Evolutionary conservation across 1,139 yeast genomes (phyloP).

Genomic region (Blastobotrys aristatus): DNA sequence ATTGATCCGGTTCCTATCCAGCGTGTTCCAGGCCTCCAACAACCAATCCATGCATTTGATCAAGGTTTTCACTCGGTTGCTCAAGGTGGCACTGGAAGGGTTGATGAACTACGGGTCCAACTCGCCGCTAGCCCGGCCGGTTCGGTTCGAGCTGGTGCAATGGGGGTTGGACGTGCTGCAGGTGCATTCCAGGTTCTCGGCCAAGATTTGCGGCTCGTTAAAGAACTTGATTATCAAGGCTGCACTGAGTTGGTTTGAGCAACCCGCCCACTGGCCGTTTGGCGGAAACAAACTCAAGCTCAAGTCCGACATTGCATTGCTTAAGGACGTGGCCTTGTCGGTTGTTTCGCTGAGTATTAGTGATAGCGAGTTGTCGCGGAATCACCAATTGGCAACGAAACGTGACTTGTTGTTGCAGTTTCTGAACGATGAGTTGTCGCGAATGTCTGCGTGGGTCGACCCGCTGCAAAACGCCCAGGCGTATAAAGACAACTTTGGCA

Average conservation of each 20-base stretch:
- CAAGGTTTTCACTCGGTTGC: constrained; percentile 61
- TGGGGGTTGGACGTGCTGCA: constrained; percentile 63
- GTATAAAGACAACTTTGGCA: constrained; percentile 22
- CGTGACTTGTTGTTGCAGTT: constrained; percentile 53
- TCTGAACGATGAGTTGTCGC: constrained; percentile 69
- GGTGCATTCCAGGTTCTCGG: constrained; percentile 41
- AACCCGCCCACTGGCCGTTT: constrained; percentile 64
- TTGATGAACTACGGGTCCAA: constrained; percentile 53
- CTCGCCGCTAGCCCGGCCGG: constrained; percentile 76
- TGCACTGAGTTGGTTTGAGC: constrained; percentile 73
- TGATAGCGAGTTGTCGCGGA: constrained; percentile 7
- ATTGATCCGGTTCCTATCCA: constrained; percentile 62
- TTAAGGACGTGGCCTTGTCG: constrained; percentile 32
- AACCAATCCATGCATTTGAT: constrained; percentile 69
- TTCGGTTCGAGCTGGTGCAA: constrained; percentile 67
- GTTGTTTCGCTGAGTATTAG: constrained; percentile 17
- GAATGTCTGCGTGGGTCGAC: constrained; percentile 72
- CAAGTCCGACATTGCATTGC: constrained; percentile 59
- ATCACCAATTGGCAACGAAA: constrained; percentile 34
- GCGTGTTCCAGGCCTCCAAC: constrained; percentile 79
- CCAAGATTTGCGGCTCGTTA: constrained; percentile 40
- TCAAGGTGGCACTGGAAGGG: constrained; percentile 53
- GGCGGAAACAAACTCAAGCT: constrained; percentile 76
- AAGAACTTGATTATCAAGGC: constrained; percentile 57
- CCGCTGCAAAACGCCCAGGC: constrained; percentile 51